Conservation (phyloP, 495 filamentous ascomycete species). For the Cladorrhinum samala region DNA sequence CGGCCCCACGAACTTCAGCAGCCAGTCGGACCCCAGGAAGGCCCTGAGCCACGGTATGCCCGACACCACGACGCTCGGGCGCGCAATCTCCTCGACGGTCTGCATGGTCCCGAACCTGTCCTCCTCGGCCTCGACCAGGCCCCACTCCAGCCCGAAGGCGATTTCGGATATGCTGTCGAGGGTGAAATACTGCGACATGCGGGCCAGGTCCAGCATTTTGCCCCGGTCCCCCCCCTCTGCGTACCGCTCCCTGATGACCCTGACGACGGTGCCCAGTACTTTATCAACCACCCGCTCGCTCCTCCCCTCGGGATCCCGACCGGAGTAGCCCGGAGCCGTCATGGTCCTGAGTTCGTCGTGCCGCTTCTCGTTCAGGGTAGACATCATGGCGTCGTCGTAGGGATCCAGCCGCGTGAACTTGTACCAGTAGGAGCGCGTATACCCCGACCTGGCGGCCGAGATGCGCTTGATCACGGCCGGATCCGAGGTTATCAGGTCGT, state of each 20-base stretch:
- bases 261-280: conserved; percentile 28
- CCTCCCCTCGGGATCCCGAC: conserved; percentile 39
- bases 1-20: conserved; percentile 48
- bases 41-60: conserved; percentile 26
- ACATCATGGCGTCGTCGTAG: conserved; percentile 36
- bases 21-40: conserved; percentile 35
- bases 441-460: conserved; percentile 27
- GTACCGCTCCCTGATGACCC: not conserved
- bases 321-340: conserved; percentile 40
- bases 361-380: conserved; percentile 27
- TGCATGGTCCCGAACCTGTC: conserved; percentile 47
- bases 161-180: conserved; percentile 45
- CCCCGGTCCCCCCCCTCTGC: conserved; percentile 6
- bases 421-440: conserved; percentile 32
- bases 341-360: conserved; percentile 37
- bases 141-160: conserved; percentile 48
- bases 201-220: conserved; percentile 38
- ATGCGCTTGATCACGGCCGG: conserved; percentile 30
- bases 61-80: conserved; percentile 20
- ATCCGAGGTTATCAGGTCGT: conserved; percentile 40
- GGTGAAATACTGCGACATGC: conserved; percentile 42
- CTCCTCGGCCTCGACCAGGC: conserved; percentile 38
- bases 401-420: conserved; percentile 25
- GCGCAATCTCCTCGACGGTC: conserved; percentile 28
- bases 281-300: conserved; percentile 43